These are phyloP conservation scores for Kwoniella bestiolae DNA, from an alignment of 768 basidiomycete genomes.

Conservation along the genomic window DNA sequence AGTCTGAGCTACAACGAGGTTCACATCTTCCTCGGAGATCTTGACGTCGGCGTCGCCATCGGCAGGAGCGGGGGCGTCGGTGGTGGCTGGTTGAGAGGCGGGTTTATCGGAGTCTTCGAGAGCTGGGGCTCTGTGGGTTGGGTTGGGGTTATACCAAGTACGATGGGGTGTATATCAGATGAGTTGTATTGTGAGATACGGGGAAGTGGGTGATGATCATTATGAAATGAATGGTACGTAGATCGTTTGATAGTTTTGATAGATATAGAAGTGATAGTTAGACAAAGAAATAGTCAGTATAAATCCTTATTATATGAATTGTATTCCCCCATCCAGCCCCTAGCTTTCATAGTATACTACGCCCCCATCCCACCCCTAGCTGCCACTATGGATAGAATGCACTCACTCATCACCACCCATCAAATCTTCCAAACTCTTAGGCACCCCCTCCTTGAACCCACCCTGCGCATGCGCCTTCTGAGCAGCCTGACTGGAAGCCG, in stretches of 20 bases:
- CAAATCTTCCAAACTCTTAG: conserved; percentile 65
- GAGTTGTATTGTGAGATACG: not conserved
- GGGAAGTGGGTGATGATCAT: not conserved
- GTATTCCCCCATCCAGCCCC: conserved; percentile 2
- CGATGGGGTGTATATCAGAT: no score
- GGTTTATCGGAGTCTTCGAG: conserved; percentile 35
- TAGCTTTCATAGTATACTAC: not conserved
- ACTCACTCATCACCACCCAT: conserved; percentile 56
- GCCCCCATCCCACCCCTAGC: conserved; percentile 6
- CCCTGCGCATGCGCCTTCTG: conserved; percentile 61
- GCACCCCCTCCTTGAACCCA: conserved; percentile 69
- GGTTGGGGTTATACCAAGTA: conserved; percentile 2
- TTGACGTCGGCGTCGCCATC: conserved; percentile 38
- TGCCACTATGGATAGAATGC: not conserved
- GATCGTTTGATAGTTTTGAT: no score
- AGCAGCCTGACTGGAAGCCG: conserved; percentile 57
- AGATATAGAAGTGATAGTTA: not conserved
- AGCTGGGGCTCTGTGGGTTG: conserved; percentile 45
- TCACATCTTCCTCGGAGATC: conserved; percentile 89
- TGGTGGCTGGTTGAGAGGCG: conserved; percentile 25
- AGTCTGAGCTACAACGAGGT: conserved; percentile 87
- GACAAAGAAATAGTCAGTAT: no score
- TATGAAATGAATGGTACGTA: no score
- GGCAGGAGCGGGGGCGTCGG: conserved; percentile 25
- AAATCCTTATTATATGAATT: not conserved